These are phyloP conservation scores for Saccharomycopsis oosterbeekiorum DNA, from an alignment of 805 yeast genomes.

Conservation along the genomic window DNA sequence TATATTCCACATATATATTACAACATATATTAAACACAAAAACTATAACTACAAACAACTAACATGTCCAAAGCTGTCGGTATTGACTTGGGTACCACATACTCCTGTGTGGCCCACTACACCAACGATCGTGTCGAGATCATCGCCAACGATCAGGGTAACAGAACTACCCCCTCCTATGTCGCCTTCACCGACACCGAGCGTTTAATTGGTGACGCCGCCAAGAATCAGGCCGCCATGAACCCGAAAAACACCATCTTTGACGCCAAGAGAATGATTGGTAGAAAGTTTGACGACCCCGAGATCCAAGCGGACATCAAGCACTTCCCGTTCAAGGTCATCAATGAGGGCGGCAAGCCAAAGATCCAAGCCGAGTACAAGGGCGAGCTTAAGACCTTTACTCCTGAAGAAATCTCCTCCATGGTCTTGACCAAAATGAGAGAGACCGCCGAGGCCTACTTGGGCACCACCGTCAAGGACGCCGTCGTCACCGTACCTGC, in stretches of 20 bases:
- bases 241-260: constrained; percentile 90
- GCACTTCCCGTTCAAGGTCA: constrained; percentile 81
- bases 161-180: constrained; percentile 95
- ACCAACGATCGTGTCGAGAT: constrained; percentile 85
- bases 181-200: constrained; percentile 95
- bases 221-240: constrained; percentile 97
- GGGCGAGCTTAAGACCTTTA: constrained; percentile 77
- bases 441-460: constrained; percentile 85
- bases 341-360: constrained; percentile 79
- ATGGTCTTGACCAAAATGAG: constrained; percentile 90
- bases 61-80: constrained; percentile 54
- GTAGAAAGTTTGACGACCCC: constrained; percentile 68
- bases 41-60: neutral
- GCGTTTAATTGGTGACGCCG: constrained; percentile 95
- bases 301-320: constrained; percentile 72
- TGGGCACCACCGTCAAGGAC: constrained; percentile 75
- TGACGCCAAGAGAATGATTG: constrained; percentile 92
- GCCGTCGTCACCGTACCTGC: constrained; percentile 97
- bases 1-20: neutral
- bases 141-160: constrained; percentile 96
- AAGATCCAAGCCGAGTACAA: constrained; percentile 77
- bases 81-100: constrained; percentile 95
- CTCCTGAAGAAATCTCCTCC: constrained; percentile 92
- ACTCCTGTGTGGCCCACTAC: constrained; percentile 92
- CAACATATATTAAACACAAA: neutral